Evolutionary conservation across 768 basidiomycete species (phyloP), one percentile per base, ranked within the genome.

Genomic region (Mycena pura): DNA sequence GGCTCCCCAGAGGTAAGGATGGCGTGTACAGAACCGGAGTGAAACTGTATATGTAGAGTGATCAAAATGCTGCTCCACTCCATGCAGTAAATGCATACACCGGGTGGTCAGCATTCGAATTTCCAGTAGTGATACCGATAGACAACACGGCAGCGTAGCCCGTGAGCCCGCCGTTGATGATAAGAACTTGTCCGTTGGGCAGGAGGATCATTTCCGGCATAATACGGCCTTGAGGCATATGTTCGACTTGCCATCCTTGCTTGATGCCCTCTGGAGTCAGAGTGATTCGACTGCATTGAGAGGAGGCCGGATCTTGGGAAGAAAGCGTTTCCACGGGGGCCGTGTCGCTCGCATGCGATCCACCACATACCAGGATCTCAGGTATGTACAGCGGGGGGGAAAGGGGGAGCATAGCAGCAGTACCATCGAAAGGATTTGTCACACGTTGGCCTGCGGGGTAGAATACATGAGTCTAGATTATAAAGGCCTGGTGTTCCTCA

Each of bases 151-250:
- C 71, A 22, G 61, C 72, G 65, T 58, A 80, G 29, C 45, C 66
- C 19, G 74, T 78, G 34, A 65, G 64, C 5, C 76, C 85, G 43
- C 86, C 86, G 68, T 87, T 87, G 28, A 80, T 71, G 45, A 80
- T 77, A 47, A 85, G 75, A 13, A 86, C 62, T 57, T 78, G 76
- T 8, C 84, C 85, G 60, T 83, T 82, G 1, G 86, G 86, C 3
- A 87, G 76, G 43, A 80, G 64, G 66, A 87, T 80, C 64, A 86
- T 75, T 64, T 84, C 82, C 11, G 85, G 85, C 86, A 88, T 87
- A 14, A 80, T 78, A 40, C 86, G 76, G 7, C 80, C 82, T 36
- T 81, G 77, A 6, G 81, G 82, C 57, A 87, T 74, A 28, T 76
- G 62, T 60, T 86, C 85, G 46, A 84, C 80, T 27, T 78, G 25